phyloP scores from a whole-genome alignment of 441 rosid genomes.

The Populus hybrid region DNA sequence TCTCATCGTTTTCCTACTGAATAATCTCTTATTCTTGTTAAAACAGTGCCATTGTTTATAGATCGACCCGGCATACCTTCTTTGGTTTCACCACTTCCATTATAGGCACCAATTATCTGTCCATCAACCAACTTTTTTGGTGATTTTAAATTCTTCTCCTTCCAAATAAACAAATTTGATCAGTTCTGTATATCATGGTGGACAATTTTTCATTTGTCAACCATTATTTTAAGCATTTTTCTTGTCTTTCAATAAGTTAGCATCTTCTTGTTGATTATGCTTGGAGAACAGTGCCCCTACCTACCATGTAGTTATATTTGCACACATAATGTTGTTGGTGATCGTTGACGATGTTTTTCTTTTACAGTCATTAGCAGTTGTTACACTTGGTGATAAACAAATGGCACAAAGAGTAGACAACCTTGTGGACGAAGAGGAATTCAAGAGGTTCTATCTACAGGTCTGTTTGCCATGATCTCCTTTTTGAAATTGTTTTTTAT shows the following conservation, averaged over 20 bases:
- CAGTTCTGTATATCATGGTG: neutral
- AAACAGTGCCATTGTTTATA: no score
- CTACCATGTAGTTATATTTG: neutral
- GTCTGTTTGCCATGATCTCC: conserved; percentile 40
- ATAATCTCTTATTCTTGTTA: no score
- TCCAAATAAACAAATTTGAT: no score
- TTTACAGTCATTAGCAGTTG: conserved; percentile 89
- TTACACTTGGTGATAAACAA: conserved; percentile 94
- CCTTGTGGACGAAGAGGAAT: conserved; percentile 78
- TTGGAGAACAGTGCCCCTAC: neutral
- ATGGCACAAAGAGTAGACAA: conserved; percentile 97
- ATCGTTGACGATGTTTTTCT: conserved; percentile 14
- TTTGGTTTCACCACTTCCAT: no score
- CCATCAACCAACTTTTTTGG: no score
- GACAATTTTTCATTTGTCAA: neutral
- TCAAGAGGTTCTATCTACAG: conserved; percentile 99
- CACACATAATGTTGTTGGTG: conserved; percentile 7
- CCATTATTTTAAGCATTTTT: neutral
- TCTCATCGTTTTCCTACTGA: no score
- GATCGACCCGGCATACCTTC: no score
- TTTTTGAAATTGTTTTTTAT: conserved; percentile 15
- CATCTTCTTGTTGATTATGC: neutral
- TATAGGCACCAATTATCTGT: no score
- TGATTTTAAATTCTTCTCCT: no score
- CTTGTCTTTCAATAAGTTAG: neutral